Conservation (phyloP, 75 land plant species). For the Selaginella tamariscina region DNA sequence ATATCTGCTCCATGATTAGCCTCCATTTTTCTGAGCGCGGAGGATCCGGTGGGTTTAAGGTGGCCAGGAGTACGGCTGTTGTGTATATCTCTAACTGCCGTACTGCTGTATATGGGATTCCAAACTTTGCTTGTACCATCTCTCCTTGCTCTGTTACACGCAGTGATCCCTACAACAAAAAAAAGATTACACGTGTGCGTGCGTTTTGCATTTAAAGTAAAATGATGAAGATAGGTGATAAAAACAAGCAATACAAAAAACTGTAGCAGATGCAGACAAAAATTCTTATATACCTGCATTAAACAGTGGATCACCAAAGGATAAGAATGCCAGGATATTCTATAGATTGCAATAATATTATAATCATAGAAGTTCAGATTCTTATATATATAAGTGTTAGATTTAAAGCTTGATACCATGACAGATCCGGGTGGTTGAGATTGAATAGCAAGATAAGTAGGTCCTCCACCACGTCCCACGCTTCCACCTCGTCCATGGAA, state of each 20-base stretch:
- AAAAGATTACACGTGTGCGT: background rate
- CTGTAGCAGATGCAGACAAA: too few relatives aligned
- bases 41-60: conserved; percentile 77
- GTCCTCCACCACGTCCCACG: conserved; percentile 94
- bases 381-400: too few relatives aligned
- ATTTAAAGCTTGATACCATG: conserved; percentile 39
- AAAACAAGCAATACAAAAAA: too few relatives aligned
- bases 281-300: background rate
- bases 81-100: conserved; percentile 7
- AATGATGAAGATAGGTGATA: too few relatives aligned
- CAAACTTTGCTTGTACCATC: conserved; percentile 26
- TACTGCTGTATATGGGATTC: conserved; percentile 4
- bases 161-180: background rate
- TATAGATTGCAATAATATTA: too few relatives aligned
- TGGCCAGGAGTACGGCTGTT: conserved; percentile 28
- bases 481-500: conserved; percentile 97
- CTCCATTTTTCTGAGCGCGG: conserved; percentile 81
- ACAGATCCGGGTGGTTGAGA: conserved; percentile 96
- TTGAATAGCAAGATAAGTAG: conserved; percentile 91
- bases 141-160: conserved; percentile 7
- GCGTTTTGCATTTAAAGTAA: background rate
- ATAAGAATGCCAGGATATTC: too few relatives aligned
- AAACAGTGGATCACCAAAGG: too few relatives aligned
- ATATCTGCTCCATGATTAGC: conserved; percentile 81
- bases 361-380: too few relatives aligned